Evolutionary conservation across 495 filamentous ascomycete genomes (phyloP), one percentile per base, ranked within the genome.

Genomic region (Penicillium malachiteum): DNA sequence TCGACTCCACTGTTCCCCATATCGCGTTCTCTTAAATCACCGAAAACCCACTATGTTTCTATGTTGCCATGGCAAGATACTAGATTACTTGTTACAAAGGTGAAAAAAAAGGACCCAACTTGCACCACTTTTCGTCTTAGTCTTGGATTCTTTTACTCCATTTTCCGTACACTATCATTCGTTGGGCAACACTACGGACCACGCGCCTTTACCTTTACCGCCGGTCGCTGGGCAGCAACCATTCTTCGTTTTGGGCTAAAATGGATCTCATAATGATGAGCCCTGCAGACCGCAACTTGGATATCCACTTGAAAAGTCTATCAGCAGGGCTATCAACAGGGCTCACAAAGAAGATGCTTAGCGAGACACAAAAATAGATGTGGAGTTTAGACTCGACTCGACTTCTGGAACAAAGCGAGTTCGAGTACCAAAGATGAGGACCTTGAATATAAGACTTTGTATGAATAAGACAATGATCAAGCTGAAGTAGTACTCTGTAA

Each of bases 141-240:
- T 26, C 21, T 26, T 26, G 21, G 21, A 4, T 26, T 26, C 21
- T 26, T 26, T 26, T 26, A 32, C 45, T 40, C 55, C 59, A 62
- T 56, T 60, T 43, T 31, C 46, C 48, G 54, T 50, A 64, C 55
- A 52, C 34, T 59, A 46, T 52, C 52, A 48, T 50, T 54, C 62
- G 70, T 74, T 70, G 66, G 71, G 71, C 70, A 64, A 70, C 62
- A 63, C 50, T 56, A 62, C 58, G 46, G 57, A 60, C 58, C 58
- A 66, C 54, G 52, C 58, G 71, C 67, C 21, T 26, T 26, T 26
- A 26, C 65, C 70, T 71, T 73, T 71, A 71, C 70, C 70, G 70
- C 72, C 39, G 39, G 52, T 63, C 67, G 63, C 71, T 73, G 72
- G 72, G 72, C 72, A 75, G 69, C 72, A 71, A 75, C 64, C 60